phyloP scores from a whole-genome alignment of 2,329 filamentous ascomycete genomes.

The Diatrype stigma region DNA sequence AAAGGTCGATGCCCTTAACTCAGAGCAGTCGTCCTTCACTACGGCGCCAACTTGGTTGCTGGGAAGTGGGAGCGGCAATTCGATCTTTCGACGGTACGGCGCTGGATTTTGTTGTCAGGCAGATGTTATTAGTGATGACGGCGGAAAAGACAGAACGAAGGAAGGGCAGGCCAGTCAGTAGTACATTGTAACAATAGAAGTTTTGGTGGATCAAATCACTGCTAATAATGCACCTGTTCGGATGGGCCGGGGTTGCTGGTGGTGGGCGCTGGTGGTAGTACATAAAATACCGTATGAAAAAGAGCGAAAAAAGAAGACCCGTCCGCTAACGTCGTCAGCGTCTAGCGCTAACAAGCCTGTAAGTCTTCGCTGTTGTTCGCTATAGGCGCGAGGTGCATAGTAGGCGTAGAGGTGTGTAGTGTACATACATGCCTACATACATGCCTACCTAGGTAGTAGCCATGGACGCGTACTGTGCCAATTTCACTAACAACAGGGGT shows the following conservation, averaged over 20 bases:
- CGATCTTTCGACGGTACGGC: neutral
- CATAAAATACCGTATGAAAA: neutral
- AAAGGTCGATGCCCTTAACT: too few relatives aligned
- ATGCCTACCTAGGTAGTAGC: too few relatives aligned
- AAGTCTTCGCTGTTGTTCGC: too few relatives aligned
- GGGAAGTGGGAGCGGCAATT: neutral
- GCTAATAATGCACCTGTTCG: neutral
- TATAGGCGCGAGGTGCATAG: too few relatives aligned
- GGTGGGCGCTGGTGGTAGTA: neutral
- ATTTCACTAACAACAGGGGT: too few relatives aligned
- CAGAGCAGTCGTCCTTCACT: too few relatives aligned
- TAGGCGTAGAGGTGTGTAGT: too few relatives aligned
- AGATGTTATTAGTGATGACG: neutral
- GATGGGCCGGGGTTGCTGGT: neutral
- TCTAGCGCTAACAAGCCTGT: too few relatives aligned
- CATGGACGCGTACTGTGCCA: too few relatives aligned
- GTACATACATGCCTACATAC: too few relatives aligned
- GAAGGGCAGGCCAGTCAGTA: neutral
- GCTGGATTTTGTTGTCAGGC: neutral
- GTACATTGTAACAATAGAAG: neutral
- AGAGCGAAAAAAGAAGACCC: neutral
- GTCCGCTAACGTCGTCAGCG: too few relatives aligned
- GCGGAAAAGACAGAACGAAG: neutral
- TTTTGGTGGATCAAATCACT: too few relatives aligned
- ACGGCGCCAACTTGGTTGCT: neutral